Evolutionary conservation across 345 rosid species (phyloP).

Genomic region (Trapa incisa): DNA sequence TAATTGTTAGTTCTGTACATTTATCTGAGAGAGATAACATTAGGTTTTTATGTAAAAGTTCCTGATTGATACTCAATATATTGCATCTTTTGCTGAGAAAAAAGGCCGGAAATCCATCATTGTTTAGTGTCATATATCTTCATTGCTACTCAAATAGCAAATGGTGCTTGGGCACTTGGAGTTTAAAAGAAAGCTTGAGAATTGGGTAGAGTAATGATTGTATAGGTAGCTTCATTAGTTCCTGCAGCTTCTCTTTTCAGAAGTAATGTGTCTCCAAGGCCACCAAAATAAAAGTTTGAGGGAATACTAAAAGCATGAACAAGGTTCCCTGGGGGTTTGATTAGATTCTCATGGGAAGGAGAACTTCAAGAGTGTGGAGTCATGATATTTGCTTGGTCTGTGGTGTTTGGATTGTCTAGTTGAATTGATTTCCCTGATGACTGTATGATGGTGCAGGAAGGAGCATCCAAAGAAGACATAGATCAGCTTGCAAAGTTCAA

Average conservation of each 20-base stretch:
- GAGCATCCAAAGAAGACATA: slow-evolving; percentile 87
- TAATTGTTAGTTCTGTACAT: background rate
- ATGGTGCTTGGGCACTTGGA: too few relatives aligned
- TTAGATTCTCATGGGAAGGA: background rate
- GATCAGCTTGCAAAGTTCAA: slow-evolving; percentile 69
- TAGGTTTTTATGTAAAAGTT: background rate
- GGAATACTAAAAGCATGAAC: background rate
- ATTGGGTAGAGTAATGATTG: background rate
- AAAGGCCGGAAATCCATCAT: background rate
- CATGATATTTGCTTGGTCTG: background rate
- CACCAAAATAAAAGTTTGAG: background rate
- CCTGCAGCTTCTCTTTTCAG: too few relatives aligned
- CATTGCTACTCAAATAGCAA: background rate
- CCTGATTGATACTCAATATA: background rate
- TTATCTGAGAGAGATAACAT: background rate
- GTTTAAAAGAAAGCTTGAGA: background rate
- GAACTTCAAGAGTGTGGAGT: background rate
- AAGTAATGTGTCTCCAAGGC: background rate
- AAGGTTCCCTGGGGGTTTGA: background rate
- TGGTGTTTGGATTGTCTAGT: background rate
- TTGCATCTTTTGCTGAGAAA: background rate
- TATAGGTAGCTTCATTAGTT: too few relatives aligned
- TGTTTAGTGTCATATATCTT: background rate
- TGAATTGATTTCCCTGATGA: background rate
- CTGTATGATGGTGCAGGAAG: slow-evolving; percentile 52